Evolutionary conservation across 1,139 yeast genomes (phyloP).

Genomic region (Pichia norvegensis): DNA sequence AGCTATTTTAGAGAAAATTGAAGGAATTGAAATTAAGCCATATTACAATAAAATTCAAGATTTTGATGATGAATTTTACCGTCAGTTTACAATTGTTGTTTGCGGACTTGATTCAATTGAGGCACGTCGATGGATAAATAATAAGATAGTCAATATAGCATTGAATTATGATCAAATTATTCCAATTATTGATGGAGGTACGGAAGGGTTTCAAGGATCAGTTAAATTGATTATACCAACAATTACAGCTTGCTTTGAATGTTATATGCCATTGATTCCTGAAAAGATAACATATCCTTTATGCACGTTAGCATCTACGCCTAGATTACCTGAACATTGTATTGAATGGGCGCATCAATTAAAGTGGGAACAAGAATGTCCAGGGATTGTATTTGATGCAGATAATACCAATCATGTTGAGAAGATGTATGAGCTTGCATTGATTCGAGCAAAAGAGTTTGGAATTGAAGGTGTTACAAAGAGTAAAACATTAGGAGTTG

Average conservation of each 20-base stretch:
- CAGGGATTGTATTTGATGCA: constrained; percentile 48
- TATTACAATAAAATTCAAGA: constrained; percentile 70
- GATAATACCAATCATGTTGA: constrained; percentile 64
- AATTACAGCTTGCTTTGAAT: constrained; percentile 84
- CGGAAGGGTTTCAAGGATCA: constrained; percentile 93
- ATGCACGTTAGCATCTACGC: constrained; percentile 92
- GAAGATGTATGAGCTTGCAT: constrained; percentile 54
- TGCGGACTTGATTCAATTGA: constrained; percentile 89
- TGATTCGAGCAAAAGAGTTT: constrained; percentile 52
- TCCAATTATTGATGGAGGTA: constrained; percentile 91
- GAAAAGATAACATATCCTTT: constrained; percentile 74
- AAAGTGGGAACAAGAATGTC: constrained; percentile 57
- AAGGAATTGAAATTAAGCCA: constrained; percentile 42
- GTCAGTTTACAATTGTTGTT: constrained; percentile 62
- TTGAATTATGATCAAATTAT: constrained; percentile 37
- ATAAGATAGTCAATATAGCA: constrained; percentile 48
- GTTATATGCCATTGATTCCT: constrained; percentile 72
- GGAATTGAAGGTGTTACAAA: constrained; percentile 69
- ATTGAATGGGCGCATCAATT: constrained; percentile 84
- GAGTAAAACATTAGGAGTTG: constrained; percentile 73
- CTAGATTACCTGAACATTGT: constrained; percentile 89
- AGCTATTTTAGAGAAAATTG: constrained; percentile 44
- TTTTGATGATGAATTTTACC: constrained; percentile 54
- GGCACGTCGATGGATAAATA: constrained; percentile 89
- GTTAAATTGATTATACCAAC: constrained; percentile 83